These are phyloP conservation scores for Lichtheimia ornata DNA, from an alignment of 371 early-diverging fungal genomes.

Conservation along the genomic window DNA sequence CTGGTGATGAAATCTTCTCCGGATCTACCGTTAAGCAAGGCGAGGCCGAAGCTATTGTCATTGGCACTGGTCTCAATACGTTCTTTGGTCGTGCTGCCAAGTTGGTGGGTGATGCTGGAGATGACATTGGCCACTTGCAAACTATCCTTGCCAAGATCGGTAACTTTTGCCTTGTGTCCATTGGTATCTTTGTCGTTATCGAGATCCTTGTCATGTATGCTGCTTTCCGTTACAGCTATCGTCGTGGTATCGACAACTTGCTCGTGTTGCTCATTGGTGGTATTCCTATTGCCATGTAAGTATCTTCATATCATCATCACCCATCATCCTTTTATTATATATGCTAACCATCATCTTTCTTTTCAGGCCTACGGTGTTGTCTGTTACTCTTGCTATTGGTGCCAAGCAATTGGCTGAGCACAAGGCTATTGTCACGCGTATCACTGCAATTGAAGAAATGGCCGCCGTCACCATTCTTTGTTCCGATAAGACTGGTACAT, in stretches of 20 bases:
- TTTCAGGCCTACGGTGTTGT: conserved; percentile 71
- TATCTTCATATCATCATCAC: background rate
- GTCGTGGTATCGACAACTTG: conserved; percentile 72
- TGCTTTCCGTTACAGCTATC: conserved; percentile 69
- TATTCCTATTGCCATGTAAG: conserved; percentile 75
- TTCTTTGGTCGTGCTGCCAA: conserved; percentile 90
- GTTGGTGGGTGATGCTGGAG: conserved; percentile 76
- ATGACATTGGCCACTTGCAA: conserved; percentile 90
- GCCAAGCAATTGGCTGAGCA: conserved; percentile 91
- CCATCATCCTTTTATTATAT: background rate
- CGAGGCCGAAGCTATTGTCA: conserved; percentile 86
- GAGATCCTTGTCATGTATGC: conserved; percentile 83
- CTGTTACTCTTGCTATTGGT: conserved; percentile 92
- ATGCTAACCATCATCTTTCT: background rate
- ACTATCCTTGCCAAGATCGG: conserved; percentile 87
- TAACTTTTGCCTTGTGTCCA: conserved; percentile 76
- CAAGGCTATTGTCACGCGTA: conserved; percentile 88
- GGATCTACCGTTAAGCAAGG: conserved; percentile 90
- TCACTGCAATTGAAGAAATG: conserved; percentile 89
- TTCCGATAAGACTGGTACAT: conserved; percentile 96
- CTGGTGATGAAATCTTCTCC: conserved; percentile 73
- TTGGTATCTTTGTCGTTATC: conserved; percentile 70
- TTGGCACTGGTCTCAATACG: conserved; percentile 82
- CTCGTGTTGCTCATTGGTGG: conserved; percentile 79
- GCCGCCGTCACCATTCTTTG: conserved; percentile 93